Percentiles rank a stretch among this genome's conserved stretches.
phyloP scores from a whole-genome alignment of 176 grass and related monocot species.

The Musa schizocarpa region DNA sequence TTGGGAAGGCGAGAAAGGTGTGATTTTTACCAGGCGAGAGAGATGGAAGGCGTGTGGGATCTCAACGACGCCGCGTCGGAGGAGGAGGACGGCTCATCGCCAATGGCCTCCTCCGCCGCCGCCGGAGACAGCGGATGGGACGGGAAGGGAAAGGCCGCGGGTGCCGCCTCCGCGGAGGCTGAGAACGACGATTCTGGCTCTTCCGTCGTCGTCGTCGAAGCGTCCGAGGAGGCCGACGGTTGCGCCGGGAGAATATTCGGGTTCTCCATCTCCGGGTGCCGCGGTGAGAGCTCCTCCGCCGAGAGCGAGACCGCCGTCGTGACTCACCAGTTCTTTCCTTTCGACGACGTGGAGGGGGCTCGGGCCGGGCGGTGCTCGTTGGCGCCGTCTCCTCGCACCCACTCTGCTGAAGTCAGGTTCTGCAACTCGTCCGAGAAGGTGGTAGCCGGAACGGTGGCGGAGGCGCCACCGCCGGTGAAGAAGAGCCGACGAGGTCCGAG shows the following conservation, averaged over 20 bases:
- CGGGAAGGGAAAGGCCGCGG: neutral
- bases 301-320: slow-evolving; percentile 15
- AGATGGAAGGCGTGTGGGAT: neutral
- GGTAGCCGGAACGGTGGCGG: neutral
- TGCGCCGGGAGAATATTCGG: neutral
- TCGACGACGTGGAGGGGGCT: neutral
- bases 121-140: neutral
- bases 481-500: slow-evolving; percentile 53
- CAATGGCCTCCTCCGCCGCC: neutral
- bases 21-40: neutral
- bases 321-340: slow-evolving; percentile 54
- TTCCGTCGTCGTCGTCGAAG: neutral
- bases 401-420: neutral
- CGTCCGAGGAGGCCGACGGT: neutral
- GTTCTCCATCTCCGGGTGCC: neutral
- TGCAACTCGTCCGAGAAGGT: neutral
- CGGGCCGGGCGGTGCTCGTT: neutral
- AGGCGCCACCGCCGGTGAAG: slow-evolving; percentile 20
- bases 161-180: neutral
- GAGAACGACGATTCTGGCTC: neutral
- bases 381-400: neutral
- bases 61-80: neutral
- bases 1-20: neutral
- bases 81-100: slow-evolving; percentile 1
- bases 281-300: neutral